Evolutionary conservation across 2,329 filamentous ascomycete species (phyloP).

Genomic region (Colletotrichum sp.): DNA sequence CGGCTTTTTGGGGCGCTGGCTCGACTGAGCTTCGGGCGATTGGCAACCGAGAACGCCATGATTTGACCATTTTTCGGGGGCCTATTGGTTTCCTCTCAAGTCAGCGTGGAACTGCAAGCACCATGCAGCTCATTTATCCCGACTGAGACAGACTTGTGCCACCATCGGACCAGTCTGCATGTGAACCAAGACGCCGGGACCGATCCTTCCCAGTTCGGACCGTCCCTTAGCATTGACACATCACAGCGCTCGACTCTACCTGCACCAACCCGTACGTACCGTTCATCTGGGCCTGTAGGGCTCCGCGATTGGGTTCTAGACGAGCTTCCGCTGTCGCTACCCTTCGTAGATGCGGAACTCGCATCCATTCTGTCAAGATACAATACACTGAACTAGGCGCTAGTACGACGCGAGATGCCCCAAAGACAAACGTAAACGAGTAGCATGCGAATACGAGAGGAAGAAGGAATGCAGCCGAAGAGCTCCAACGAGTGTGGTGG

Average conservation of each 20-base stretch:
- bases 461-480: background rate
- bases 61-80: background rate
- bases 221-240: background rate
- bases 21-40: background rate
- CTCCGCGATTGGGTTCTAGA: background rate
- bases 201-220: background rate
- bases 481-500: background rate
- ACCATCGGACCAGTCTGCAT: background rate
- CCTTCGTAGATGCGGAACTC: background rate
- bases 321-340: background rate
- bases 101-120: background rate
- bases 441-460: background rate
- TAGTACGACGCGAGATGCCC: background rate
- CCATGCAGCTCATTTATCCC: background rate
- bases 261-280: background rate
- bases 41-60: conserved; percentile 1
- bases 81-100: background rate
- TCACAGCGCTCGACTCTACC: background rate
- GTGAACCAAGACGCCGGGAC: background rate
- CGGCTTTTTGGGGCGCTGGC: conserved; percentile 8
- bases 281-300: background rate
- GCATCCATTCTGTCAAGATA: background rate
- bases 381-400: background rate
- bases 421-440: background rate
- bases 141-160: background rate